Conservation (phyloP, 768 basidiomycete species). For the Trametes cubensis region DNA sequence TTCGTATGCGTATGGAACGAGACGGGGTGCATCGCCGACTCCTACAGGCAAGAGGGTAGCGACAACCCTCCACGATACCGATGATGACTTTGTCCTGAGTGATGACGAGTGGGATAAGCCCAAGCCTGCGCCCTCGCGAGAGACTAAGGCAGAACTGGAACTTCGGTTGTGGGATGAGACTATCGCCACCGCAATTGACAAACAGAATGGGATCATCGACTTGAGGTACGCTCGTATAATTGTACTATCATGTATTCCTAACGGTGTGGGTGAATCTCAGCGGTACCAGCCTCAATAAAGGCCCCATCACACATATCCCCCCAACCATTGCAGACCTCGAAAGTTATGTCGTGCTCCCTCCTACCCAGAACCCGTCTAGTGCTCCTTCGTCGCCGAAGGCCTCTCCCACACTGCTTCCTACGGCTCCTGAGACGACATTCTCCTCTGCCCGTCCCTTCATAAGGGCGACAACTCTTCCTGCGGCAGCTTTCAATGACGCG, state of each 20-base stretch:
- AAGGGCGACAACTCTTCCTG: conserved; percentile 29
- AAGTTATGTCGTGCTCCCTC: conserved; percentile 50
- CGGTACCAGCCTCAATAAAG: not conserved
- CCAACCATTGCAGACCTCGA: conserved; percentile 46
- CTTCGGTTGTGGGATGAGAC: conserved; percentile 54
- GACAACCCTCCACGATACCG: not conserved
- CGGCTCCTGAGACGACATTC: not conserved
- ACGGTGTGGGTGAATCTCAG: not conserved
- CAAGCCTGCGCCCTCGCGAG: conserved; percentile 18
- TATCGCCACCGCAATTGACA: conserved; percentile 47
- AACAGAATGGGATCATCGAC: conserved; percentile 51
- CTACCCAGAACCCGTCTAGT: conserved; percentile 34
- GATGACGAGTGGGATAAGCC: conserved; percentile 14
- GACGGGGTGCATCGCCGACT: conserved; percentile 1
- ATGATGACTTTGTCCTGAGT: conserved; percentile 17
- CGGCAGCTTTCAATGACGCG: conserved; percentile 14
- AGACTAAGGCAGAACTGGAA: conserved; percentile 30
- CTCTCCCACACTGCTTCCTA: conserved; percentile 30
- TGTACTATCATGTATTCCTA: not conserved
- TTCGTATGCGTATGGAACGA: conserved; percentile 1
- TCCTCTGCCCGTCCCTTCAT: conserved; percentile 22
- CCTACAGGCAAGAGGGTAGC: not conserved
- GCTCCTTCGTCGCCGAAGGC: conserved; percentile 34
- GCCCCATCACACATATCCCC: conserved; percentile 53
- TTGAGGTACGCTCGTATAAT: conserved; percentile 49